These are phyloP conservation scores for Podospora pseudopauciseta DNA, from an alignment of 495 filamentous ascomycete genomes.

Conservation along the genomic window DNA sequence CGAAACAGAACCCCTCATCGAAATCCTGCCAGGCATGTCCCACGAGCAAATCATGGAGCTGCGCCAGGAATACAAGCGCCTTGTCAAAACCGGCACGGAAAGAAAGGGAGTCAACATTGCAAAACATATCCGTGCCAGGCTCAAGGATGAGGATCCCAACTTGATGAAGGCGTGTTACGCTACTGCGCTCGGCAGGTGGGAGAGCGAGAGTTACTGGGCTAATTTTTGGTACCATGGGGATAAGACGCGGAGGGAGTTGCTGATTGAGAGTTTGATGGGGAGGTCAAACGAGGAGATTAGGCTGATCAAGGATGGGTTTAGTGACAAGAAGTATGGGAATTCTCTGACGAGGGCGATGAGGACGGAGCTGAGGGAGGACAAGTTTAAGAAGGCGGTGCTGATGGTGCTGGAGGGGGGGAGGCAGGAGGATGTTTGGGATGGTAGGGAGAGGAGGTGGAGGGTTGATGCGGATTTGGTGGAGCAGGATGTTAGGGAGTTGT, in stretches of 20 bases:
- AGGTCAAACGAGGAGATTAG: slow-evolving; percentile 79
- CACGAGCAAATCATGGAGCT: slow-evolving; percentile 83
- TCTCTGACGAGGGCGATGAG: slow-evolving; percentile 82
- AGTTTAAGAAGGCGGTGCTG: slow-evolving; percentile 87
- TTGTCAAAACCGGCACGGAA: slow-evolving; percentile 66
- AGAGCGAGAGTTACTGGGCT: slow-evolving; percentile 94
- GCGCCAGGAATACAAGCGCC: slow-evolving; percentile 81
- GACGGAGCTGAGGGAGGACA: slow-evolving; percentile 86
- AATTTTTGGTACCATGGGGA: slow-evolving; percentile 97
- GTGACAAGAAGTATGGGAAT: slow-evolving; percentile 87
- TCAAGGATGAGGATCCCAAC: slow-evolving; percentile 58
- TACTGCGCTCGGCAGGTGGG: slow-evolving; percentile 86
- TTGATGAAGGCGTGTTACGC: slow-evolving; percentile 90
- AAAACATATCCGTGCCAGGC: slow-evolving; percentile 85
- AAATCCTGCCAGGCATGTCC: slow-evolving; percentile 77
- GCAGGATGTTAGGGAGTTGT: slow-evolving; percentile 68
- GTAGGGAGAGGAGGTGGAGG: slow-evolving; percentile 37
- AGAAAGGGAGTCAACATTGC: slow-evolving; percentile 88
- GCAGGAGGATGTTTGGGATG: slow-evolving; percentile 68
- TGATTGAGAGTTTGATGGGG: slow-evolving; percentile 91
- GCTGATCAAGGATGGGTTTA: slow-evolving; percentile 90
- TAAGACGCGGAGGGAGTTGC: slow-evolving; percentile 74
- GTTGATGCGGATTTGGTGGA: slow-evolving; percentile 54
- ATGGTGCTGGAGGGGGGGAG: slow-evolving; percentile 74
- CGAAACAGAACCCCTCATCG: slow-evolving; percentile 68